A percentile compares a stretch with the other conserved stretches of the same genome.
phyloP scores from a whole-genome alignment of 108 stramenopile species.

The Thalassiosira profunda region DNA sequence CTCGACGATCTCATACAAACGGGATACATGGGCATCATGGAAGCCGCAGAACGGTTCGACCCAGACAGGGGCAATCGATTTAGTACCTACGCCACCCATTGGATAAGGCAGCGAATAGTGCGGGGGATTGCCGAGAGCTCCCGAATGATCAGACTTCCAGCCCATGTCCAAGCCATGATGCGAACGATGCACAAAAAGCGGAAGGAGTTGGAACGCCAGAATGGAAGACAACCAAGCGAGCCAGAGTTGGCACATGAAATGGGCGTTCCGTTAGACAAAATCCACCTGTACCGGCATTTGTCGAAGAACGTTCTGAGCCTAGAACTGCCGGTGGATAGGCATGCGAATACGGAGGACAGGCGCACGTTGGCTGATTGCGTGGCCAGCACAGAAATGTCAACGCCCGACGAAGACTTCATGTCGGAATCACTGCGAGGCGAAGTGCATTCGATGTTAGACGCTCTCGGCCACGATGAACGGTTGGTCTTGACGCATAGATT shows the following conservation, averaged over 20 bases:
- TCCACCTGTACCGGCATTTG: conserved; percentile 57
- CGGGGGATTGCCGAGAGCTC: conserved; percentile 86
- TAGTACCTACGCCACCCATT: conserved; percentile 93
- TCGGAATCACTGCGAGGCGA: conserved; percentile 55
- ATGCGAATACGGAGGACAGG: conserved; percentile 44
- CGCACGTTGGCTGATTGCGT: conserved; percentile 72
- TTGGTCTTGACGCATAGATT: conserved; percentile 84
- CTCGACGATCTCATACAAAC: conserved; percentile 93
- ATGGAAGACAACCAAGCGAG: conserved; percentile 73
- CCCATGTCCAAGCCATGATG: conserved; percentile 74
- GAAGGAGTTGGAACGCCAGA: conserved; percentile 52
- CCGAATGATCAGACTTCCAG: conserved; percentile 90
- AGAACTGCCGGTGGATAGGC: conserved; percentile 49
- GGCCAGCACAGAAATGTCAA: conserved; percentile 62
- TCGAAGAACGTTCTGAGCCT: conserved; percentile 65
- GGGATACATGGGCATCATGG: conserved; percentile 92
- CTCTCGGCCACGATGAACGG: conserved; percentile 65
- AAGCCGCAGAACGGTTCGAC: conserved; percentile 95
- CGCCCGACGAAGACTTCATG: conserved; percentile 78
- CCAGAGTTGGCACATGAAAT: conserved; percentile 79
- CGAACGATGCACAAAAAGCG: conserved; percentile 67
- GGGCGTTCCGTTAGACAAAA: conserved; percentile 72
- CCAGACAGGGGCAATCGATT: conserved; percentile 86
- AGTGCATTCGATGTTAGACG: conserved; percentile 60
- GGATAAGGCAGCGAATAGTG: conserved; percentile 92